Conservation (phyloP, 2,329 filamentous ascomycete genomes). For the Chaetothyriales sp. region DNA sequence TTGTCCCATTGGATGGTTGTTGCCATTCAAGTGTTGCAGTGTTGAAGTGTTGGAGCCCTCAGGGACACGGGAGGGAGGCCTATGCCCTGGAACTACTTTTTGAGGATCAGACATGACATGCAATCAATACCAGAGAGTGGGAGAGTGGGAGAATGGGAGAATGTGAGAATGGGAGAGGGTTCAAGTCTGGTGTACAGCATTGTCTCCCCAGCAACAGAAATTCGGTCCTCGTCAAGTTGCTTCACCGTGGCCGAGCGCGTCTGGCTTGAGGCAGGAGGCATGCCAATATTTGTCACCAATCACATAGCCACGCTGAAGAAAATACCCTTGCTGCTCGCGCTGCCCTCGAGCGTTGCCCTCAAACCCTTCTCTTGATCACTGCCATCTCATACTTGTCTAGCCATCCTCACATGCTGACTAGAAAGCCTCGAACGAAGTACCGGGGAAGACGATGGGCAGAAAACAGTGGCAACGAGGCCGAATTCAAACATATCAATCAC, state of each 20-base stretch:
- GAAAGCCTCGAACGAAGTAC: neutral
- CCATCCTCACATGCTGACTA: neutral
- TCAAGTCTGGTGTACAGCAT: too few species aligned
- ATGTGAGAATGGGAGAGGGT: too few species aligned
- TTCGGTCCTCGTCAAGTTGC: neutral
- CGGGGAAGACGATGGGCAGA: neutral
- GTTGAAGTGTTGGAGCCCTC: neutral
- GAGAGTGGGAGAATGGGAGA: neutral
- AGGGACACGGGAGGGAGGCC: neutral
- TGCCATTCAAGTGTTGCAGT: neutral
- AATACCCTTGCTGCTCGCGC: too few species aligned
- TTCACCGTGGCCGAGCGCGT: neutral
- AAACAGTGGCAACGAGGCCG: neutral
- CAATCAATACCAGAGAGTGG: neutral
- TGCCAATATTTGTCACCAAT: neutral
- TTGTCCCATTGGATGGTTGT: neutral
- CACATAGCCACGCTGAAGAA: neutral
- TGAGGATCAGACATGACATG: neutral
- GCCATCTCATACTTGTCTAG: neutral
- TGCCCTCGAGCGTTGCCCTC: too few species aligned
- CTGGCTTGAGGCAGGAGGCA: neutral
- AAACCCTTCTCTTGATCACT: neutral
- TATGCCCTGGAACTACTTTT: neutral
- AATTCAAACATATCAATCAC: neutral
- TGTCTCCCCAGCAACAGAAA: neutral